phyloP scores from a whole-genome alignment of 345 rosid genomes.

The Cardiospermum halicacabum region DNA sequence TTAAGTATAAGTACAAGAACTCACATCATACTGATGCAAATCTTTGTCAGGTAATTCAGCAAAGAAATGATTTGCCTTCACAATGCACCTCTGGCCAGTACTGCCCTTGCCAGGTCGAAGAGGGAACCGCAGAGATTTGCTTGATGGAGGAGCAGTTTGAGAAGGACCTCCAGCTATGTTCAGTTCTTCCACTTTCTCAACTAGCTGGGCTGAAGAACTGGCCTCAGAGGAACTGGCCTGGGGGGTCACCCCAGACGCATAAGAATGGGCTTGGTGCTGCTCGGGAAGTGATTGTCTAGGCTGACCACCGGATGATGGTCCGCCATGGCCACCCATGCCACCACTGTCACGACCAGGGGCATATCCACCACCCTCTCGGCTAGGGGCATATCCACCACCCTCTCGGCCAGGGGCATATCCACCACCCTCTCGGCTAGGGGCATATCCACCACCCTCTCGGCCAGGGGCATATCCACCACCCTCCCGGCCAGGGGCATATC shows the following conservation, averaged over 20 bases:
- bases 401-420: constrained; percentile 45
- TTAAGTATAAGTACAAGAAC: constrained; percentile 10
- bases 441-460: constrained; percentile 23
- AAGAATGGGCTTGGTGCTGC: constrained; percentile 94
- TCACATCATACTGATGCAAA: constrained; percentile 93
- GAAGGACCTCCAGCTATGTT: no score
- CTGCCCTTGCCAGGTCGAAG: constrained; percentile 77
- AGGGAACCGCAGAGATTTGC: constrained; percentile 77
- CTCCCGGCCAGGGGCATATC: constrained; percentile 21
- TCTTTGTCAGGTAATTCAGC: constrained; percentile 89
- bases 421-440: constrained; percentile 18
- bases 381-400: constrained; percentile 73
- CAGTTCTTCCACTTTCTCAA: constrained; percentile 22
- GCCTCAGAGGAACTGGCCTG: constrained; percentile 53
- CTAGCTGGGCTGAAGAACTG: constrained; percentile 43
- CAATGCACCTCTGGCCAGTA: constrained; percentile 57
- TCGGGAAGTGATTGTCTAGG: constrained; percentile 74
- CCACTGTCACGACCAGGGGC: constrained; percentile 18
- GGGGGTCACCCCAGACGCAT: constrained; percentile 49
- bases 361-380: constrained; percentile 56
- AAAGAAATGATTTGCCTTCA: constrained; percentile 96
- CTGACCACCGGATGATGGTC: constrained; percentile 47
- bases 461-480: constrained; percentile 20
- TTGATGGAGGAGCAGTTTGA: constrained; percentile 65
- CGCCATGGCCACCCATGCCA: constrained; percentile 52